Percentiles rank a stretch among this genome's conserved stretches.
Evolutionary conservation across 208 protist genomes (phyloP).

Genomic region (Leishmania aethiopica): DNA sequence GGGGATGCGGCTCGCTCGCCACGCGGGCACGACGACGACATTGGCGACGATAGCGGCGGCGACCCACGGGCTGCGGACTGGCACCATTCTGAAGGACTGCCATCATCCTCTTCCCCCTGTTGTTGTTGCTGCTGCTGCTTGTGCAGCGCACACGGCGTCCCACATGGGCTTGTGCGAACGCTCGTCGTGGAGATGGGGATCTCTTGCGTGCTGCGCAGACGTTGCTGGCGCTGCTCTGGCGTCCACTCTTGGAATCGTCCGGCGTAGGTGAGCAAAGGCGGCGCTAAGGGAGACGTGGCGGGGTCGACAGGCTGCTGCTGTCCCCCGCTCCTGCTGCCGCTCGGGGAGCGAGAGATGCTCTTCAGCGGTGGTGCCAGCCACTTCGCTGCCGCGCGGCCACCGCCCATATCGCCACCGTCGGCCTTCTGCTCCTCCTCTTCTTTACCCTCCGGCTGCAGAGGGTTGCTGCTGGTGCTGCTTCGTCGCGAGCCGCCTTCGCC

Average conservation of each 20-base stretch:
- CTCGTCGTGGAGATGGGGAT: background rate
- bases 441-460: background rate
- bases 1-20: background rate
- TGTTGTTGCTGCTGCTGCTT: slow-evolving; percentile 1
- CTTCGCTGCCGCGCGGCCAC: background rate
- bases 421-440: background rate
- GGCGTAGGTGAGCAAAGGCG: slow-evolving; percentile 18
- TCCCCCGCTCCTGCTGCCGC: background rate
- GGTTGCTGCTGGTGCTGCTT: background rate
- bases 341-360: slow-evolving; percentile 33
- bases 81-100: background rate
- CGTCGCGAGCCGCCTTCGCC: background rate
- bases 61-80: background rate
- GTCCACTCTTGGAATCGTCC: slow-evolving; percentile 13
- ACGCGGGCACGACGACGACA: slow-evolving; percentile 13
- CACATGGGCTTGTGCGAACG: background rate
- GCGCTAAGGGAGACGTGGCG: background rate
- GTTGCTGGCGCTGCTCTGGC: slow-evolving; percentile 32
- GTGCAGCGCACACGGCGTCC: background rate
- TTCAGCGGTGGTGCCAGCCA: slow-evolving; percentile 29
- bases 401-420: background rate
- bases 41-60: background rate
- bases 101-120: no score
- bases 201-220: slow-evolving; percentile 23
- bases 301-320: background rate